Evolutionary conservation across 176 grass and related monocot genomes (phyloP), one percentile per base, ranked within the genome.

Genomic region (Cocos nucifera): DNA sequence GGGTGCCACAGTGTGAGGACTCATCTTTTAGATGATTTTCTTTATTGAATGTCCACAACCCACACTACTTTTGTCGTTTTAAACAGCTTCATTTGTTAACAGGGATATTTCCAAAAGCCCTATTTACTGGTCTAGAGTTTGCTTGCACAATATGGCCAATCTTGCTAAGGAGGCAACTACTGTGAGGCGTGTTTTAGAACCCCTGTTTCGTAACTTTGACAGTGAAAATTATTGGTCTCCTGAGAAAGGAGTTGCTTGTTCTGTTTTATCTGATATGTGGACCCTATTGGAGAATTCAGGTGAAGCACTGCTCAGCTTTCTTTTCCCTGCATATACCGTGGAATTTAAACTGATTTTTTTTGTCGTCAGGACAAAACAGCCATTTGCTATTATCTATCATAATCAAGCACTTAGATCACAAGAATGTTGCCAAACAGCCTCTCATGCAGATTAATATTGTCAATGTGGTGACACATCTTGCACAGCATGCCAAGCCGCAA

Each of bases 321-420:
- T 44, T 44, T 44, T 44, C 35, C 35, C 35, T 44, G 10, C 35
- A 44, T 44, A 44, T 44, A 44, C 35, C 2, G 1, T 44, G 35
- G 15, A 23, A 73, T 53, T 27, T 48, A 51, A 29, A 82, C 15
- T 10, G 53, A 49, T 53, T 35, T 72, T 61, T 52, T 50, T 32
- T 73, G 51, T 68, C 69, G 52, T 68, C 79, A 98, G 93, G 84
- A 52, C 78, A 92, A 76, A 85, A 84, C 72, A 83, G 87, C 0
- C 84, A 85, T 78, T 78, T 98, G 75, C 69, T 98, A 63, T 58
- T 98, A 78, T 98, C 81, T 75, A 83, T 79, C 56, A 82, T 81
- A 51, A 89, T 92, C 70, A 98, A 92, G 53, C 93, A 98, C 57
- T 67, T 98, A 60, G 84, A 92, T 63, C 78, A 98, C 69, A 98